Evolutionary conservation across 352 stramenopile genomes (phyloP).

Genomic region (Pythium utonaiense): DNA sequence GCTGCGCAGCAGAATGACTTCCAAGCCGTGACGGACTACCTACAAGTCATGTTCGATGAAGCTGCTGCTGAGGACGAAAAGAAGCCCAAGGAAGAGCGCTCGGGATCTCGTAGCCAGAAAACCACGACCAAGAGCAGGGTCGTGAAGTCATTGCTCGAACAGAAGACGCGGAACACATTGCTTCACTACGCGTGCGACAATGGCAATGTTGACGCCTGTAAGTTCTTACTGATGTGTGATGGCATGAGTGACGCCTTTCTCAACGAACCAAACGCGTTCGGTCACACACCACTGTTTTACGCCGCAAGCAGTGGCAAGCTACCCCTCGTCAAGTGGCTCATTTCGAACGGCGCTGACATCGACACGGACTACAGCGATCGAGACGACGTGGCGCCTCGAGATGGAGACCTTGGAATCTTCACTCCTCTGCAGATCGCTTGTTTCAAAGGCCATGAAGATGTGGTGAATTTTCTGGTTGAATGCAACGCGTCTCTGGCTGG

Average conservation of each 20-base stretch:
- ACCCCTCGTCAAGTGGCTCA: constrained; percentile 79
- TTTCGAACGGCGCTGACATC: constrained; percentile 82
- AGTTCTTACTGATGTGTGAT: constrained; percentile 71
- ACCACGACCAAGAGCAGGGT: constrained; percentile 9
- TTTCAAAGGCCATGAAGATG: constrained; percentile 63
- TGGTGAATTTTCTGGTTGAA: constrained; percentile 78
- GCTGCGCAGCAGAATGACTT: constrained; percentile 69
- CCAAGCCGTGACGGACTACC: constrained; percentile 46
- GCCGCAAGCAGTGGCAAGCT: constrained; percentile 66
- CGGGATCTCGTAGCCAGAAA: not conserved
- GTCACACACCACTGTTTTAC: constrained; percentile 79
- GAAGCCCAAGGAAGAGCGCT: constrained; percentile 1
- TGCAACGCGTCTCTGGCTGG: constrained; percentile 76
- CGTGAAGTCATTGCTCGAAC: constrained; percentile 47
- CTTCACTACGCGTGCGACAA: constrained; percentile 82
- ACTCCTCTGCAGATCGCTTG: constrained; percentile 75
- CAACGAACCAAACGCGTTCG: constrained; percentile 75
- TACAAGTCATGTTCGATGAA: constrained; percentile 49
- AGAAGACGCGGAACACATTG: constrained; percentile 68
- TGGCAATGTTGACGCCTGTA: constrained; percentile 79
- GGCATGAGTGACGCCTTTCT: constrained; percentile 54
- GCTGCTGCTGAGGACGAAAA: constrained; percentile 11
- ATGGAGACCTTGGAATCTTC: constrained; percentile 68
- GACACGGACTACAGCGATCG: constrained; percentile 78
- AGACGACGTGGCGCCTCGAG: constrained; percentile 37